phyloP scores from a whole-genome alignment of 1,284 basidiomycete species.

The Ceratobasidium sp. region DNA sequence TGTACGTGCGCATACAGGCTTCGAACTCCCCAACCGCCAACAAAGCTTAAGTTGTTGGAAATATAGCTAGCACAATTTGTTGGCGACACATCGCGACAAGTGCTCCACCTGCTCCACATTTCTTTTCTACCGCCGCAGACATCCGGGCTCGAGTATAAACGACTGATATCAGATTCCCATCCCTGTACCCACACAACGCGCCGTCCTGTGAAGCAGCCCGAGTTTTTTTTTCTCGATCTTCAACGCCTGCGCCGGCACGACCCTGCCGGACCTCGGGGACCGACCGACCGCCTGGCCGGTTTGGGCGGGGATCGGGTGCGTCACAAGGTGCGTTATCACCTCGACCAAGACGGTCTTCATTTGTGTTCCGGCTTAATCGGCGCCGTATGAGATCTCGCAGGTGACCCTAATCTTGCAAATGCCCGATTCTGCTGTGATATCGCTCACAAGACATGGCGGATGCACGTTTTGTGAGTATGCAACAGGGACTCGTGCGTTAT shows the following conservation, averaged over 20 bases:
- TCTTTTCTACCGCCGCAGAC: neutral
- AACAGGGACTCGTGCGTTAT: neutral
- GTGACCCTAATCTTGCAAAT: slow-evolving; percentile 38
- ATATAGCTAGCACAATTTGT: slow-evolving; percentile 8
- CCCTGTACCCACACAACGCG: neutral
- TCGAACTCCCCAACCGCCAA: neutral
- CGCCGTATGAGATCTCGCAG: slow-evolving; percentile 22
- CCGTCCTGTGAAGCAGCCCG: slow-evolving; percentile 9
- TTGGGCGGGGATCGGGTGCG: slow-evolving; percentile 9
- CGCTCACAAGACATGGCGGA: slow-evolving; percentile 2
- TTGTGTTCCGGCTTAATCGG: slow-evolving; percentile 11
- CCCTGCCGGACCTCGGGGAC: slow-evolving; percentile 42
- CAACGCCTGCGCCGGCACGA: neutral
- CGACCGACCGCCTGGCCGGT: slow-evolving; percentile 20
- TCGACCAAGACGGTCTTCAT: slow-evolving; percentile 41
- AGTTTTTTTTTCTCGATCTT: neutral
- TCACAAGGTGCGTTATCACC: slow-evolving; percentile 42
- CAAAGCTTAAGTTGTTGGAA: slow-evolving; percentile 7
- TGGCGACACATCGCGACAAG: slow-evolving; percentile 27
- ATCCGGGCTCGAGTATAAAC: neutral
- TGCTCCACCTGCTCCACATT: slow-evolving; percentile 29
- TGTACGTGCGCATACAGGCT: slow-evolving; percentile 1
- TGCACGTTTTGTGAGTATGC: neutral
- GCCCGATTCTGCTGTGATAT: slow-evolving; percentile 34
- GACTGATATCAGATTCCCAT: neutral